phyloP scores from a whole-genome alignment of 768 basidiomycete species.

The Russula sp. region DNA sequence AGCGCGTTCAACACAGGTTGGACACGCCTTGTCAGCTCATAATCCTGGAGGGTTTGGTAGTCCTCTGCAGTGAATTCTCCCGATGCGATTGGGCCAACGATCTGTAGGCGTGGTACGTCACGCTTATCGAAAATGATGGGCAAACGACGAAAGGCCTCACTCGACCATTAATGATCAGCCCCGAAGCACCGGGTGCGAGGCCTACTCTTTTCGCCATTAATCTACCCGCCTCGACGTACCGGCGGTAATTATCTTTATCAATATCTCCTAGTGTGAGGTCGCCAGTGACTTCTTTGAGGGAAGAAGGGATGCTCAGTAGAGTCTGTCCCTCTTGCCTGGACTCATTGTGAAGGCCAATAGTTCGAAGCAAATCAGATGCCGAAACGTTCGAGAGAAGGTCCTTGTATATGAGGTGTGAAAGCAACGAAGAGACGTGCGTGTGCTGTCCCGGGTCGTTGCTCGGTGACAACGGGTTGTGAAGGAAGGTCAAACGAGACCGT shows the following conservation, averaged over 20 bases:
- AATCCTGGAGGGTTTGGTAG: conserved; percentile 61
- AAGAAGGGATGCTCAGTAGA: conserved; percentile 32
- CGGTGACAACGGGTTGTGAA: conserved; percentile 57
- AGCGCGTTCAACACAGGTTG: conserved; percentile 65
- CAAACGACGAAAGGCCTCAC: conserved; percentile 39
- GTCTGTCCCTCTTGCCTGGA: conserved; percentile 34
- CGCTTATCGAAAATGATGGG: neutral
- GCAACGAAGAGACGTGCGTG: conserved; percentile 38
- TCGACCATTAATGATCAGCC: conserved; percentile 75
- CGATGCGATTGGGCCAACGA: conserved; percentile 65
- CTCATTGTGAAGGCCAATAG: conserved; percentile 31
- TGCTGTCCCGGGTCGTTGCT: conserved; percentile 23
- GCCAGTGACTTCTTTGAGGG: conserved; percentile 33
- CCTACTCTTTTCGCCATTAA: conserved; percentile 50
- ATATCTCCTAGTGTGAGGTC: conserved; percentile 34
- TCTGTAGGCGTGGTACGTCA: conserved; percentile 36
- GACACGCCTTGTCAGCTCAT: conserved; percentile 68
- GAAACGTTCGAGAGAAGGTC: conserved; percentile 37
- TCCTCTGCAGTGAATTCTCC: conserved; percentile 65
- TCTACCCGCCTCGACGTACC: conserved; percentile 42
- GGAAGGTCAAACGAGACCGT: conserved; percentile 60
- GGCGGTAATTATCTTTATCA: conserved; percentile 32
- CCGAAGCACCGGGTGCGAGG: conserved; percentile 55
- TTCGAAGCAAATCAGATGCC: conserved; percentile 36
- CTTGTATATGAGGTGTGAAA: conserved; percentile 45